Evolutionary conservation across 2,329 filamentous ascomycete species (phyloP), one percentile per base, ranked within the genome.

Genomic region (Ploettnerulaceae sp.): DNA sequence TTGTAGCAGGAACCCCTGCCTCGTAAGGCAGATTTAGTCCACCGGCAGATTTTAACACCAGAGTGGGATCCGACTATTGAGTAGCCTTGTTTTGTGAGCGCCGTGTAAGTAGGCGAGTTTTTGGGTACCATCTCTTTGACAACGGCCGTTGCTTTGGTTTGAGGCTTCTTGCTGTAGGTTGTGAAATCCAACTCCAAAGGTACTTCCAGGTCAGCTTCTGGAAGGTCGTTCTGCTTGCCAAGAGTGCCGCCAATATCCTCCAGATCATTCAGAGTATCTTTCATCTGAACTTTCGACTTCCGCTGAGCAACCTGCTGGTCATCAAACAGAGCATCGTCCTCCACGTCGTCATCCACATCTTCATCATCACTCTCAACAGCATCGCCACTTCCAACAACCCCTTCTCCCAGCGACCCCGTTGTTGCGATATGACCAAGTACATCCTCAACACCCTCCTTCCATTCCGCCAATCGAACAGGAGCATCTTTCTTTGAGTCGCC

Each of bases 1-100:
- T 98, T 97, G 75, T 98, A 98, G 72, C 91, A 98, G 18, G 88
- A 95, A 4, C 91, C 93, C 31, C 91, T 84, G 9, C 91, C 91
- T 29, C 91, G 86, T 1, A 97, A 81, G 7, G 91, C 91, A 1
- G 90, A 96, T 69, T 98, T 98, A 7, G 93, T 97, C 91, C 91
- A 98, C 24, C 93, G 87, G 64, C 91, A 98, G 60, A 96, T 95
- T 68, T 97, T 97, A 56, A 97, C 91, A 22, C 91, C 91, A 0
- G 89, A 95, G 69, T 97, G 93, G 0, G 88, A 91, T 43, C 93
- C 93, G 28, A 98, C 86, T 48, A 97, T 96, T 1, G 86, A 84
- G 65, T 97, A 97, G 20, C 91, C 91, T 72, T 98, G 91, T 65
- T 97, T 98, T 1, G 91, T 97, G 33, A 97, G 77, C 14, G 91